Base-by-base conservation (phyloP, 2,329 filamentous ascomycete genomes). In the Coniella vitis region DNA sequence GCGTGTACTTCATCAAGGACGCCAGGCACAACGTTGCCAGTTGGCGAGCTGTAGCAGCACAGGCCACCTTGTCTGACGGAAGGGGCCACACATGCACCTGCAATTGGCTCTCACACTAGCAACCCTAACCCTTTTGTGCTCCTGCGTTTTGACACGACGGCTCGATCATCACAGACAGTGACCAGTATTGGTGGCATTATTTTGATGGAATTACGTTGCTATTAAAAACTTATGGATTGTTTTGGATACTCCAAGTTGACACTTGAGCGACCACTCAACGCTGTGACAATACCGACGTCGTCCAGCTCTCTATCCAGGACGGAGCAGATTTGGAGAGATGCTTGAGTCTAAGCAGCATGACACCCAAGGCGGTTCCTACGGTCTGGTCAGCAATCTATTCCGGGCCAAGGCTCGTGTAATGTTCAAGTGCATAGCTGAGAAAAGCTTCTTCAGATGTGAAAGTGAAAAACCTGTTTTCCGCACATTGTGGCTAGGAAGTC, bases 401-500 rank as follows among this genome's bases (percentile, higher is more conserved):
- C 9, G 8, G 20, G 38, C 20, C 22, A 7, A 10, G 10, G 20
- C 13, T 4, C 8, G 17, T 20, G 21, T 39, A 13, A 3, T 38
- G 22, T 29, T n/a, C 7, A 3, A 17, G 21, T 14, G 22, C 14
- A 17, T 2, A 9, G n/a, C n/a, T n/a, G 22, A 8, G 21, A 1
- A 29, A 16, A 2, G 22, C 38, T 41, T 29, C 22, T 7, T 41
- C 38, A 41, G 38, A 41, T 14, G 29, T 7, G 20, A n/a, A 29
- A 29, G 25, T 29, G 25, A 36, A 7, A 31, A 41, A 41, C 21
- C 21, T 25, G 13, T 29, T 17, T 41, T 41, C 38, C 38, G 38
- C 38, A 41, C 38, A 41, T 41, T 41, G 38, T 41, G 38, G 38
- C 38, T 41, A 41, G 38, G 38, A 41, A 41, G 38, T 41, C 38